Base-by-base conservation (phyloP, 2,329 filamentous ascomycete genomes). In the Talaromyces albobiverticillius region DNA sequence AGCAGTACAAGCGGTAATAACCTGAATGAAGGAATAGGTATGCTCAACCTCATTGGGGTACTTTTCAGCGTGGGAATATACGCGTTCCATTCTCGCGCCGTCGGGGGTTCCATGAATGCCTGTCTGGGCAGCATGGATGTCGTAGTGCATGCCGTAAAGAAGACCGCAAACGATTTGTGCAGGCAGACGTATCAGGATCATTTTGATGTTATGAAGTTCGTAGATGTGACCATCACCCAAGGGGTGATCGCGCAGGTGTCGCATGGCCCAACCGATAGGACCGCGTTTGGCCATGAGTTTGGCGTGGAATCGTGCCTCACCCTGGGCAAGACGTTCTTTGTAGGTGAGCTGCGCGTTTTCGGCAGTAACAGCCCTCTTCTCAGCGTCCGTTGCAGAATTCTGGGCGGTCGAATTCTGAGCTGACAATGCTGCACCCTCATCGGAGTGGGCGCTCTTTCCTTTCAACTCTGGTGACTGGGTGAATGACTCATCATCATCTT, bases 231-330 rank as follows among this genome's bases (percentile, higher is more conserved):
- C 89, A 16, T 84, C 69, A 16, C 86, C 86, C 73, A 90, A 82
- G 46, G 83, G 87, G 76, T 91, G 88, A 64, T 88, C 78, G 66
- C 83, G 87, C 18, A 92, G 84, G 48, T 79, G 82, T 62, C 89
- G 87, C 86, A 93, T 89, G 34, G 87, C 89, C 89, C 89, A 92
- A 63, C 85, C 89, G n/a, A 93, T 78, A 48, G 86, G 87, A 23
- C 88, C 87, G 1, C 75, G 74, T 55, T 78, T 79, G 69, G 81
- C 75, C 54, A 82, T 73, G 51, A 93, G 83, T 62, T 82, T 82
- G 20, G 82, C 82, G 66, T 87, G 82, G 62, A 86, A 79, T 43
- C 74, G 78, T 18, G 76, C 78, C 55, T 85, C 75, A 7, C 79
- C 82, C 54, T 83, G 71, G 4, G 74, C 78, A 52, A 85, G 66